Percentiles rank a stretch among this genome's conserved stretches.
Evolutionary conservation across 2,329 filamentous ascomycete species (phyloP).

Genomic region (Trichoderma guizhouense): DNA sequence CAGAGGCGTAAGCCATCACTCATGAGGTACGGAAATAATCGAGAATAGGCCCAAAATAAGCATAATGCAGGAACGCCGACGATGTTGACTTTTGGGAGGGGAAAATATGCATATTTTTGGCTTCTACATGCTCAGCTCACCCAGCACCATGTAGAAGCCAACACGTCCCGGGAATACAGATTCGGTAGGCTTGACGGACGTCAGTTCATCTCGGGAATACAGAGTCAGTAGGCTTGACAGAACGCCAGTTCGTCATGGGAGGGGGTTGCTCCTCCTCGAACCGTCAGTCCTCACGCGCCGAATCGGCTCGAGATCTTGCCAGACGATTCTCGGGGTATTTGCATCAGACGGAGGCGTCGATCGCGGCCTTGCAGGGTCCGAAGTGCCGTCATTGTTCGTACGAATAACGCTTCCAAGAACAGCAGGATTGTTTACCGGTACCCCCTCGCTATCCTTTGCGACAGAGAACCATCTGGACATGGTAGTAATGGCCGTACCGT

Average conservation of each 20-base stretch:
- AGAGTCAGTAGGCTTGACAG: neutral
- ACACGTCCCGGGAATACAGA: neutral
- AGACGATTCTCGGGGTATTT: neutral
- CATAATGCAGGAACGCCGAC: neutral
- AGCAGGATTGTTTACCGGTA: neutral
- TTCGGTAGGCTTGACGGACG: neutral
- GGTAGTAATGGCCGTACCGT: neutral
- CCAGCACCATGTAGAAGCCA: neutral
- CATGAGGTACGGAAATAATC: neutral
- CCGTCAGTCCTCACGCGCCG: neutral
- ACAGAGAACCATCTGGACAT: conserved; percentile 52
- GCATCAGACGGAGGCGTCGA: neutral
- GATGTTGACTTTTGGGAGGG: neutral
- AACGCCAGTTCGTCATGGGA: neutral
- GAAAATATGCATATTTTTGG: neutral
- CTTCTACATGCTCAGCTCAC: neutral
- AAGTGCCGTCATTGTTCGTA: neutral
- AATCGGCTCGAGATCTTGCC: neutral
- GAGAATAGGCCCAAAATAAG: neutral
- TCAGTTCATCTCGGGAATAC: neutral
- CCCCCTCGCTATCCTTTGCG: conserved; percentile 46
- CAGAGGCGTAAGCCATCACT: neutral
- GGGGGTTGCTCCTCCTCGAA: neutral
- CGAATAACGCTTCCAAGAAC: neutral
- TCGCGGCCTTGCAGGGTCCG: neutral